Base-by-base conservation (phyloP, 2,329 filamentous ascomycete genomes). In the Ceratocystis eucalypticola region DNA sequence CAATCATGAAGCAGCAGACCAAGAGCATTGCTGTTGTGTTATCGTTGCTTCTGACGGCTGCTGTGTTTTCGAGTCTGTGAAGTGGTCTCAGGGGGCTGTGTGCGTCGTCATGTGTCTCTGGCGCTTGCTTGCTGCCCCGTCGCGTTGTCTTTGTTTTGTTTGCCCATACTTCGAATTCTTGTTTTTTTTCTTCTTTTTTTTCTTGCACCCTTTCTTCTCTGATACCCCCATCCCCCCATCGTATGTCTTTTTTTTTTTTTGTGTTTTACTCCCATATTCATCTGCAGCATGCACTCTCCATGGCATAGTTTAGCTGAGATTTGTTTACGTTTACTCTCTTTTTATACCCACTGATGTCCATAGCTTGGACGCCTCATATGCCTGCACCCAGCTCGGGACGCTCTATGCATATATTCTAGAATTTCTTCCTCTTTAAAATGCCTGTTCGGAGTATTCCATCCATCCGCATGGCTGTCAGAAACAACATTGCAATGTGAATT, bases 1-100 rank as follows among this genome's bases (percentile, higher is more conserved):
- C 61, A 5, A 44, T 68, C 25, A 63, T 65, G 15, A 59, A 53
- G 53, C 55, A 67, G 45, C 62, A 67, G n/a, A 46, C 66, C 53
- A 64, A 65, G 45, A 67, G 53, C 33, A 65, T 67, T 48, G 63
- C 62, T 22, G 44, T 62, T 33, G 66, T 17, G 17, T 53, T 45
- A 12, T 62, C 66, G 28, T 45, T 67, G 20, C 28, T 67, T 25
- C 22, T 67, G 15, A 67, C 66, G 7, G 66, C 66, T 20, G 66
- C 66, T 8, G 61, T 67, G 5, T 67, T 67, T 44, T 67, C 66
- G 12, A 67, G 66, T 45, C 33, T 67, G 7, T 67, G 55, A 65
- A 45, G 33, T 44, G 6, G n/a, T 53, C 55, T 55, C 17, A 8
- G 45, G 46, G 22, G n/a, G 3, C 37, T 10, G 33, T 37, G 3